phyloP scores from a whole-genome alignment of 805 yeast genomes.

The Yarrowia keelungensis region DNA sequence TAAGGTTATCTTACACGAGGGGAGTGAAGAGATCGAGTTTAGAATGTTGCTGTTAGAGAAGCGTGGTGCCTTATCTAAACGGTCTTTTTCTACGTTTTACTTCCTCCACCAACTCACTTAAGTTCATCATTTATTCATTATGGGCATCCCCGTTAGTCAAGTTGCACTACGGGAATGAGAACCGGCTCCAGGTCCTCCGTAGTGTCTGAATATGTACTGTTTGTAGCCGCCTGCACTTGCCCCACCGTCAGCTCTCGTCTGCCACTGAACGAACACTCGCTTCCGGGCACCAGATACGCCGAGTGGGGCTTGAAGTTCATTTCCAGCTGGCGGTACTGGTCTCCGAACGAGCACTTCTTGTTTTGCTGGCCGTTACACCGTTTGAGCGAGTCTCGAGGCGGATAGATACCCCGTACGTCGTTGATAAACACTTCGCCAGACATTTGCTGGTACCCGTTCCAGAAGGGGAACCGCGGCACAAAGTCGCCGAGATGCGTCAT shows the following conservation, averaged over 20 bases:
- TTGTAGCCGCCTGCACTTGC: neutral
- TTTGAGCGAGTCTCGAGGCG: neutral
- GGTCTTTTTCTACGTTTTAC: no score
- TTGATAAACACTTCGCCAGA: slow-evolving; percentile 27
- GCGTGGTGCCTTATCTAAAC: no score
- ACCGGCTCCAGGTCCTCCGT: neutral
- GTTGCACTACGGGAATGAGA: slow-evolving; percentile 3
- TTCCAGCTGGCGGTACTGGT: slow-evolving; percentile 26
- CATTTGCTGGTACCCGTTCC: slow-evolving; percentile 37
- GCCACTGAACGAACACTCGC: slow-evolving; percentile 21
- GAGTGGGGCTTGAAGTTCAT: slow-evolving; percentile 30
- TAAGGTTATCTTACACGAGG: slow-evolving; percentile 7
- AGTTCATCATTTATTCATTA: neutral
- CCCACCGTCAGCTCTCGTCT: neutral
- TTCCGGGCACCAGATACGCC: slow-evolving; percentile 32
- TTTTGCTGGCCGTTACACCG: slow-evolving; percentile 30
- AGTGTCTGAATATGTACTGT: no score
- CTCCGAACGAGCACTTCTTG: slow-evolving; percentile 21
- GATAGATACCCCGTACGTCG: slow-evolving; percentile 16
- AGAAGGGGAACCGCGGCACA: slow-evolving; percentile 21
- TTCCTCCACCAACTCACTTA: no score
- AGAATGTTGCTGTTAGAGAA: neutral
- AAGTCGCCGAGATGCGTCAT: slow-evolving; percentile 26
- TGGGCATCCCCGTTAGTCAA: slow-evolving; percentile 1
- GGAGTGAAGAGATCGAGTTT: neutral